These are phyloP conservation scores for Fusarium algeriense DNA, from an alignment of 2,329 filamentous ascomycete species.

Conservation along the genomic window DNA sequence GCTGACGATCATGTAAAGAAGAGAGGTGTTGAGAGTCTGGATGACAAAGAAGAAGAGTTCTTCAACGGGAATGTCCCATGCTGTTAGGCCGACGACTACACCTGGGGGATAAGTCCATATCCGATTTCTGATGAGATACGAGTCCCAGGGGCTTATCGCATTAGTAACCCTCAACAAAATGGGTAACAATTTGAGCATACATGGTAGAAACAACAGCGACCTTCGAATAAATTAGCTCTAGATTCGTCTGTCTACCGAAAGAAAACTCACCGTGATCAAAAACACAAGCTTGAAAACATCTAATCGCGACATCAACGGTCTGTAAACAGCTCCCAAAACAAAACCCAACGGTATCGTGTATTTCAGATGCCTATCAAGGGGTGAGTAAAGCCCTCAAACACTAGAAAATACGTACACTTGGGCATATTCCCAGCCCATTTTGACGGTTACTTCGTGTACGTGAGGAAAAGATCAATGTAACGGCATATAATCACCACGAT, in stretches of 20 bases:
- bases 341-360: constrained; percentile 41
- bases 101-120: constrained; percentile 79
- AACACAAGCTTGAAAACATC: constrained; percentile 37
- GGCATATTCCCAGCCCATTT: constrained; percentile 43
- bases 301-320: constrained; percentile 34
- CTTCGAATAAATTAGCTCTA: constrained; percentile 3
- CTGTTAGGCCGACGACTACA: constrained; percentile 71
- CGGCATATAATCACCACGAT: background rate
- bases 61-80: constrained; percentile 76
- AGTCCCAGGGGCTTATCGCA: constrained; percentile 72
- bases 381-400: constrained; percentile 4
- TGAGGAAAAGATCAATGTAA: background rate
- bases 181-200: background rate
- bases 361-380: constrained; percentile 33
- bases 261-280: constrained; percentile 28
- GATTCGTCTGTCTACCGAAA: too few species aligned
- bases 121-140: constrained; percentile 74
- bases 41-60: constrained; percentile 84
- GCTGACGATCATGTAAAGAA: constrained; percentile 76
- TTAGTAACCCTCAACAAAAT: background rate
- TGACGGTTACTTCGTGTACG: constrained; percentile 28
- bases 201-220: constrained; percentile 74
- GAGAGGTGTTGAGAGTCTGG: constrained; percentile 78
- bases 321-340: constrained; percentile 22
- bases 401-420: constrained; percentile 32